A percentile compares a stretch with the other conserved stretches of the same genome.
Evolutionary conservation across 1,284 basidiomycete species (phyloP).

Genomic region (Malassezia yamatoensis): DNA sequence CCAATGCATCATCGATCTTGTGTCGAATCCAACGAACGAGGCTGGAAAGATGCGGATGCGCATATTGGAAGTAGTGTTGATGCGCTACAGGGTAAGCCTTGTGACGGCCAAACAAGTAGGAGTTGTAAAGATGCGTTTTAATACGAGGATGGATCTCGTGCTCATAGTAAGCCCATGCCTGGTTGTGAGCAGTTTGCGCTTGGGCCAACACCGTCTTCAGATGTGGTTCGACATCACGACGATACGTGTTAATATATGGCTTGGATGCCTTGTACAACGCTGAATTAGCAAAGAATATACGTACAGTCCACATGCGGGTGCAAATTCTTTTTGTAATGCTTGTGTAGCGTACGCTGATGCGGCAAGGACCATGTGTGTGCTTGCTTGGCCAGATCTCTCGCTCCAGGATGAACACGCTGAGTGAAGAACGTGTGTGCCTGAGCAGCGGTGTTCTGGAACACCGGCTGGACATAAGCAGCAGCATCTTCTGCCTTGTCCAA

Average conservation of each 20-base stretch:
- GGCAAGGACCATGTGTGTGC: slow-evolving; percentile 29
- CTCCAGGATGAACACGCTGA: slow-evolving; percentile 33
- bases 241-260: slow-evolving; percentile 1
- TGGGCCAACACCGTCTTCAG: slow-evolving; percentile 25
- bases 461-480: slow-evolving; percentile 24
- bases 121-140: slow-evolving; percentile 20
- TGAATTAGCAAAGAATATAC: slow-evolving; percentile 13
- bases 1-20: slow-evolving; percentile 7
- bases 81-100: slow-evolving; percentile 10
- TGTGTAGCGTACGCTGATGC: slow-evolving; percentile 24
- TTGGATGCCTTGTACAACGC: slow-evolving; percentile 1
- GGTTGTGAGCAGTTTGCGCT: slow-evolving; percentile 21
- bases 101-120: slow-evolving; percentile 27
- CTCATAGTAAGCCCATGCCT: slow-evolving; percentile 31
- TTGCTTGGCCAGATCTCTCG: slow-evolving; percentile 27
- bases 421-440: slow-evolving; percentile 29
- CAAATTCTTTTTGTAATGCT: slow-evolving; percentile 35
- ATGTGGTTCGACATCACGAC: slow-evolving; percentile 44
- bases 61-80: slow-evolving; percentile 16
- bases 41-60: slow-evolving; percentile 14
- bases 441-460: slow-evolving; percentile 23
- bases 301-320: slow-evolving; percentile 34
- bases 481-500: slow-evolving; percentile 17
- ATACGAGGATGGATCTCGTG: slow-evolving; percentile 36
- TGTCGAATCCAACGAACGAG: neutral